phyloP scores from a whole-genome alignment of 129 eudicot genomes.

The Tanacetum coccineum region DNA sequence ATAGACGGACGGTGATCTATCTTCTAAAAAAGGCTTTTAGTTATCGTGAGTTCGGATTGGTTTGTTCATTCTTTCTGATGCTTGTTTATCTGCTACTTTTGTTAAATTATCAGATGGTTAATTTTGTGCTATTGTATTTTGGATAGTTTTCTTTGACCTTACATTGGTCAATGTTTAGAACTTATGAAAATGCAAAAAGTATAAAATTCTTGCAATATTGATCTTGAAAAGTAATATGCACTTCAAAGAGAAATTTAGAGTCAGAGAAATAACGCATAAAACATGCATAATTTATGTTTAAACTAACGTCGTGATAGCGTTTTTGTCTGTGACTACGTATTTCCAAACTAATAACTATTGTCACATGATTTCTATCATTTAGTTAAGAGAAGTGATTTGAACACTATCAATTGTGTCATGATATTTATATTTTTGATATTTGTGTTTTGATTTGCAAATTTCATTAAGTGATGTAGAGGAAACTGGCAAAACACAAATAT shows the following conservation, averaged over 20 bases:
- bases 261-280: background rate
- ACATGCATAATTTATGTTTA: background rate
- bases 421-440: too few relatives aligned
- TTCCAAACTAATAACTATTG: too few relatives aligned
- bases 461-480: too few relatives aligned
- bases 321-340: too few relatives aligned
- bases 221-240: background rate
- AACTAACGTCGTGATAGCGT: background rate
- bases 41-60: conserved; percentile 23
- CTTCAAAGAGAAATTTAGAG: background rate
- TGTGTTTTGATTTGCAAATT: too few relatives aligned
- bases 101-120: conserved; percentile 24
- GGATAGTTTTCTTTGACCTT: conserved; percentile 27
- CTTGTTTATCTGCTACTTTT: conserved; percentile 20
- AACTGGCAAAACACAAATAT: too few relatives aligned
- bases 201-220: conserved; percentile 12
- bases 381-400: too few relatives aligned
- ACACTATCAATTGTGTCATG: too few relatives aligned
- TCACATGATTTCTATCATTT: too few relatives aligned
- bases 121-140: conserved; percentile 20
- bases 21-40: background rate
- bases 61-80: conserved; percentile 50
- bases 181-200: conserved; percentile 28
- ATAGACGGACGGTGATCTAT: conserved; percentile 46
- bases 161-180: conserved; percentile 5